These are phyloP conservation scores for Vaccinium vitisidaea DNA, from an alignment of 148 eudicot species.

Conservation along the genomic window DNA sequence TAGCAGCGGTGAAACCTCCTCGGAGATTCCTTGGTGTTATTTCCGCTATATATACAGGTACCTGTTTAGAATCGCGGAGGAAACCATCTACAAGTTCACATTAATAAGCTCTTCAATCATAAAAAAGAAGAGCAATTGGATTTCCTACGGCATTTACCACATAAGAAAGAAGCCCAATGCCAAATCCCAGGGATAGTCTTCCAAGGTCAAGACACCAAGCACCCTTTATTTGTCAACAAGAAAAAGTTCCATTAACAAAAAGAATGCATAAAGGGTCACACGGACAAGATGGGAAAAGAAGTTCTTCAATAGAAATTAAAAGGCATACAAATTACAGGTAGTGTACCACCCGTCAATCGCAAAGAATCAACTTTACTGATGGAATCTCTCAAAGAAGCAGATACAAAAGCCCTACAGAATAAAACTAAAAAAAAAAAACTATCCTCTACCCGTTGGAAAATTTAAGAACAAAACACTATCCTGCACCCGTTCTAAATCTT, in stretches of 20 bases:
- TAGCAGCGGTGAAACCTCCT: conserved; percentile 64
- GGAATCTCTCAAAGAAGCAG: not conserved
- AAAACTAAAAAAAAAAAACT: not conserved
- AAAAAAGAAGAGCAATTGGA: not conserved
- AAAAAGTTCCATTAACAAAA: not conserved
- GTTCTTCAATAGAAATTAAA: not conserved
- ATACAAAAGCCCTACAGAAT: not conserved
- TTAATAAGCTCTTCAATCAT: not conserved
- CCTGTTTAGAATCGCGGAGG: conserved; percentile 34
- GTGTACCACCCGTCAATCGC: not conserved
- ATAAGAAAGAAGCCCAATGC: conserved; percentile 74
- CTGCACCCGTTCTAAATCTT: not conserved
- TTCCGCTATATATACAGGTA: conserved; percentile 86
- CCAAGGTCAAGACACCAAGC: conserved; percentile 68
- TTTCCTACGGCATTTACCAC: conserved; percentile 42
- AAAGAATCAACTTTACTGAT: not conserved
- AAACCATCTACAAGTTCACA: not conserved
- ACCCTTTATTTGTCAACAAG: conserved; percentile 35
- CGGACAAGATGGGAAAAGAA: not conserved
- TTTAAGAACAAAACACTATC: not conserved
- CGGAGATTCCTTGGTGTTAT: conserved; percentile 83
- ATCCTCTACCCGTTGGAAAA: not conserved
- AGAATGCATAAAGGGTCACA: not conserved
- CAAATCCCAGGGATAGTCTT: conserved; percentile 58
- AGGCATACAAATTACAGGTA: not conserved